A percentile compares a stretch with the other conserved stretches of the same genome.
phyloP scores from a whole-genome alignment of 495 filamentous ascomycete species.

The Bathelium albidoporum region DNA sequence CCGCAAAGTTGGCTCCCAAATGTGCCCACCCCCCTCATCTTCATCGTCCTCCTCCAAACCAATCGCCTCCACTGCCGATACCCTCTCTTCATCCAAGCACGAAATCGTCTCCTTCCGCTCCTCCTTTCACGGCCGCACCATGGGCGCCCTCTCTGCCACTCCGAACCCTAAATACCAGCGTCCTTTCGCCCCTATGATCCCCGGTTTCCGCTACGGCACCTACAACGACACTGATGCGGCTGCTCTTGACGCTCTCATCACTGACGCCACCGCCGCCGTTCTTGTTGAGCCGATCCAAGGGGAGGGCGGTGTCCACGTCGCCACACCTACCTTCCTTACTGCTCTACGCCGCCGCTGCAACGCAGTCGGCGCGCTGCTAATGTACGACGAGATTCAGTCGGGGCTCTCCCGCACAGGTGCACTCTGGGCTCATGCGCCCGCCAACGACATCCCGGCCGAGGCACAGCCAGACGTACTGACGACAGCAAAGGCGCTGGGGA shows the following conservation, averaged over 20 bases:
- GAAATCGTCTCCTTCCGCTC: slow-evolving; percentile 82
- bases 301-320: slow-evolving; percentile 84
- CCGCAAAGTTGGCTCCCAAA: slow-evolving; percentile 72
- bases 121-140: slow-evolving; percentile 93
- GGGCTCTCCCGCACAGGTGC: slow-evolving; percentile 76
- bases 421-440: slow-evolving; percentile 70
- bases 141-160: slow-evolving; percentile 84
- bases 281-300: slow-evolving; percentile 97
- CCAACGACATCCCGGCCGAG: slow-evolving; percentile 48
- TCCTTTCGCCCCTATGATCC: slow-evolving; percentile 90
- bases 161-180: slow-evolving; percentile 98
- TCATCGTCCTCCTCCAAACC: background rate
- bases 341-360: slow-evolving; percentile 71
- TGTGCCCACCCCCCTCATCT: slow-evolving; percentile 50
- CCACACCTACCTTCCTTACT: slow-evolving; percentile 66
- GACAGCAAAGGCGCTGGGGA: slow-evolving; percentile 89
- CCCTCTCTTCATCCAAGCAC: slow-evolving; percentile 39
- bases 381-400: slow-evolving; percentile 96
- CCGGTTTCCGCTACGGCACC: slow-evolving; percentile 76
- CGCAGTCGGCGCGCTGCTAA: slow-evolving; percentile 77
- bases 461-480: slow-evolving; percentile 93
- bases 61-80: background rate
- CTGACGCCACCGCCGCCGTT: slow-evolving; percentile 81
- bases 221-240: slow-evolving; percentile 79
- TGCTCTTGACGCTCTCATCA: slow-evolving; percentile 60